Evolutionary conservation across 148 eudicot species (phyloP), one percentile per base, ranked within the genome.

Genomic region (Fagopyrum esculentum): DNA sequence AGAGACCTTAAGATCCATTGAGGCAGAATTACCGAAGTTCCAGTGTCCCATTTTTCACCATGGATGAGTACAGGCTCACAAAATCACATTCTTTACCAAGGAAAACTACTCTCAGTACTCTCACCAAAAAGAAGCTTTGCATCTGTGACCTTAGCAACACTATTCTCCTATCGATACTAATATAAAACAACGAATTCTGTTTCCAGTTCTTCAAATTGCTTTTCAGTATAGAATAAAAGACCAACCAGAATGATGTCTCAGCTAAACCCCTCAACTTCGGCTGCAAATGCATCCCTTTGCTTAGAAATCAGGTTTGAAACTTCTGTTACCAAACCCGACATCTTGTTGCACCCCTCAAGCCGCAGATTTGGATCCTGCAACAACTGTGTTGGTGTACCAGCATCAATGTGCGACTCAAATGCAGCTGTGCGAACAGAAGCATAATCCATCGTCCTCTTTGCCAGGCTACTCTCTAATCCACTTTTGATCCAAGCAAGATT

Each of bases 401-500:
- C 6, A 47, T 19, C 29, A 2, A 40, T 19, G 43, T 30, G 9
- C 43, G 69, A 13, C 43, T 63, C 44, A 11, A 16, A 63, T 29
- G 69, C 4, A 16, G 47, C 10, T 40, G 71, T 40, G 35, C 43
- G 79, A 29, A 16, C 68, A 57, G 66, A 35, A 45, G 76, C 55
- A 44, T 72, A 48, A 50, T 77, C 80, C 68, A 76, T 60, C 44
- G 73, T 64, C 51, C 64, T 82, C 26, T 35, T 35, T 35, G 85
- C 68, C 1, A 78, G 69, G 77, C 79, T 61, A 71, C 77, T 82
- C 55, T 85, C 87, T 1, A 93, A 86, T 63, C 96, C 94, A 81
- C 93, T 89, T 85, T 80, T 91, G 57, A 89, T 93, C 93, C 98
- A 93, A 43, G 93, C 91, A 43, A 89, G 86, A 40, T 83, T 91